Conservation (phyloP, 2,329 filamentous ascomycete species). For the Alternaria atra region DNA sequence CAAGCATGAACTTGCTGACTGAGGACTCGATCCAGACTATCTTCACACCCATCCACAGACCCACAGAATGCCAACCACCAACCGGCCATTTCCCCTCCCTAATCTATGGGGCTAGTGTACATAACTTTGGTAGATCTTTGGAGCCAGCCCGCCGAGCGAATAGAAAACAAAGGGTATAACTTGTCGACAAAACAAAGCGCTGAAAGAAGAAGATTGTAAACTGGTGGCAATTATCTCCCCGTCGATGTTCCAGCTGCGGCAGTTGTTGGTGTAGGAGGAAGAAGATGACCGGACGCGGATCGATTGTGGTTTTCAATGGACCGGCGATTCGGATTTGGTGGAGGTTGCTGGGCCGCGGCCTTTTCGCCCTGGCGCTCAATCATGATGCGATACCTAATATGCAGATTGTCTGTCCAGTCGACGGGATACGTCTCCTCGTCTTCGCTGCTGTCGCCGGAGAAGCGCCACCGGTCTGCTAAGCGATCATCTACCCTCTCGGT, state of each 20-base stretch:
- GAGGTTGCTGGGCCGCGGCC: slow-evolving; percentile 39
- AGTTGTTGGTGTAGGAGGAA: slow-evolving; percentile 43
- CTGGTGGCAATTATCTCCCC: slow-evolving; percentile 14
- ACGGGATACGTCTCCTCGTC: slow-evolving; percentile 77
- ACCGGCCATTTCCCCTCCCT: not conserved
- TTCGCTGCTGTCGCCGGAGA: slow-evolving; percentile 84
- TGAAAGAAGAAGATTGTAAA: slow-evolving; percentile 13
- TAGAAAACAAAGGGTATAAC: slow-evolving; percentile 47
- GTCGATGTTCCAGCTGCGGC: slow-evolving; percentile 18
- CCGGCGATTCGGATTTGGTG: slow-evolving; percentile 34
- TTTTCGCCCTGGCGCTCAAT: slow-evolving; percentile 54
- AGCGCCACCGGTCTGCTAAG: slow-evolving; percentile 71
- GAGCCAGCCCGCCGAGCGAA: slow-evolving; percentile 27
- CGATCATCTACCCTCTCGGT: slow-evolving; percentile 43
- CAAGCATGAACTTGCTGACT: slow-evolving; percentile 24
- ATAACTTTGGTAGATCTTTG: slow-evolving; percentile 34
- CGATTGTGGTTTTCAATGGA: slow-evolving; percentile 49
- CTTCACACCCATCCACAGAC: not conserved
- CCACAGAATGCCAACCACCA: not conserved
- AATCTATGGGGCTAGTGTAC: slow-evolving; percentile 28
- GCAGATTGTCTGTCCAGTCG: slow-evolving; percentile 70
- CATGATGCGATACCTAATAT: slow-evolving; percentile 67
- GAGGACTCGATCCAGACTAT: slow-evolving; percentile 23
- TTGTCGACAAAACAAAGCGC: slow-evolving; percentile 26
- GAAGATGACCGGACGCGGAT: slow-evolving; percentile 47